Evolutionary conservation across 495 filamentous ascomycete species (phyloP).

Genomic region (Penicillium waksmanii): DNA sequence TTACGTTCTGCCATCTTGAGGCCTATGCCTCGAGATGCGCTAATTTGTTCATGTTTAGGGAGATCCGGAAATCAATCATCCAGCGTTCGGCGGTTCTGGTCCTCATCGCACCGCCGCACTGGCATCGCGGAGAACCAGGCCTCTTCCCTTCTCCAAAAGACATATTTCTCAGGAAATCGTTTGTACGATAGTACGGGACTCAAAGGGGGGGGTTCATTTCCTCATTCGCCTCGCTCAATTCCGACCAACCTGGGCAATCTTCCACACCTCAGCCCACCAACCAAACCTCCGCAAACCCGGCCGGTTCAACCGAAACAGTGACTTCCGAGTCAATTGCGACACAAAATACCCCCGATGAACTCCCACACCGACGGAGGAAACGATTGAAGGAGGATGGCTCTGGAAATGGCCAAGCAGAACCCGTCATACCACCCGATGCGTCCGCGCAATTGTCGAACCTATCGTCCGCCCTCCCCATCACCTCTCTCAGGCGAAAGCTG

Average conservation of each 20-base stretch:
- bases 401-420: conserved; percentile 31
- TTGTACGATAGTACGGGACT: conserved; percentile 18
- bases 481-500: conserved; percentile 73
- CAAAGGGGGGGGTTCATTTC: conserved; percentile 35
- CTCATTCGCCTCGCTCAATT: conserved; percentile 31
- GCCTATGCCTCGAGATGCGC: conserved; percentile 38
- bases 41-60: conserved; percentile 40
- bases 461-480: conserved; percentile 67
- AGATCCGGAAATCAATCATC: conserved; percentile 20
- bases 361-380: conserved; percentile 56
- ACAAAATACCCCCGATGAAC: conserved; percentile 35
- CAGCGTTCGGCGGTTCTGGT: conserved; percentile 37
- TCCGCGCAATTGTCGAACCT: conserved; percentile 76
- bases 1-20: conserved; percentile 46
- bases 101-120: conserved; percentile 37
- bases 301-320: conserved; percentile 14
- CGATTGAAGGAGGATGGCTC: conserved; percentile 46
- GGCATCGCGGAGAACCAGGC: conserved; percentile 34
- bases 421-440: conserved; percentile 74
- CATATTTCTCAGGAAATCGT: conserved; percentile 48
- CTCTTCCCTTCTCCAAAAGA: conserved; percentile 36
- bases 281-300: conserved; percentile 5
- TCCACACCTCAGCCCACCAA: conserved; percentile 14
- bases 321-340: conserved; percentile 23
- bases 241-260: conserved; percentile 17